phyloP scores from a whole-genome alignment of 2,329 filamentous ascomycete species.

The Venturia carpophila region DNA sequence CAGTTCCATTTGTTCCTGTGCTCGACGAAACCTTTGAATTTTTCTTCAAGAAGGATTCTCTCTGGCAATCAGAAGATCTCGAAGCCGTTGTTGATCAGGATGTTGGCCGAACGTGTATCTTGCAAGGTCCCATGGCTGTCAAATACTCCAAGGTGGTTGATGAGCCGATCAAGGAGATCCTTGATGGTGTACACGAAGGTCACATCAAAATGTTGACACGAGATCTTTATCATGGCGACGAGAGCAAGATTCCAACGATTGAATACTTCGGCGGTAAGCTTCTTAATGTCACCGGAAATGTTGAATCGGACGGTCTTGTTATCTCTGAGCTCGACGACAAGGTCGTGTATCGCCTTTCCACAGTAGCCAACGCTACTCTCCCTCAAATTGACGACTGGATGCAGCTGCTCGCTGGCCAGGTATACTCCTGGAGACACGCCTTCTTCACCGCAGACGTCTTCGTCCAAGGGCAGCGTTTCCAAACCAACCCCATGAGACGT shows the following conservation, averaged over 20 bases:
- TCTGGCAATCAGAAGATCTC: slow-evolving; percentile 98
- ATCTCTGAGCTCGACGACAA: slow-evolving; percentile 73
- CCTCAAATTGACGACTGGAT: slow-evolving; percentile 80
- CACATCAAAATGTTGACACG: slow-evolving; percentile 74
- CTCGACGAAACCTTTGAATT: slow-evolving; percentile 97
- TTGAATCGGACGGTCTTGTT: slow-evolving; percentile 76
- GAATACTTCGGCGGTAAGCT: slow-evolving; percentile 95
- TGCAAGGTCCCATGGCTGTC: slow-evolving; percentile 88
- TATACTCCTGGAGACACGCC: slow-evolving; percentile 88
- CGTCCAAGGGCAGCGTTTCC: slow-evolving; percentile 91
- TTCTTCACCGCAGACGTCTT: slow-evolving; percentile 90
- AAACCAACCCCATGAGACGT: slow-evolving; percentile 89
- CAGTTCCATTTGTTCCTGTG: slow-evolving; percentile 89
- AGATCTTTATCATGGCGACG: slow-evolving; percentile 72
- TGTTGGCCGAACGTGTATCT: slow-evolving; percentile 89
- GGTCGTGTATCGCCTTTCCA: slow-evolving; percentile 75
- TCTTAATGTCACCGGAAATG: slow-evolving; percentile 59
- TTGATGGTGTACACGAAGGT: slow-evolving; percentile 79
- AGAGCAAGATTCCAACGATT: slow-evolving; percentile 67
- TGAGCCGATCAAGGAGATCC: slow-evolving; percentile 89
- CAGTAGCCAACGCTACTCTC: slow-evolving; percentile 62
- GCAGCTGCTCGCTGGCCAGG: slow-evolving; percentile 73
- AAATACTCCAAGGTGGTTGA: slow-evolving; percentile 85
- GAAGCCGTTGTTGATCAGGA: slow-evolving; percentile 94
- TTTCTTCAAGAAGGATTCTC: slow-evolving; percentile 99